Conservation (phyloP, 257 asterid species). For the Euphrasia confusa region DNA sequence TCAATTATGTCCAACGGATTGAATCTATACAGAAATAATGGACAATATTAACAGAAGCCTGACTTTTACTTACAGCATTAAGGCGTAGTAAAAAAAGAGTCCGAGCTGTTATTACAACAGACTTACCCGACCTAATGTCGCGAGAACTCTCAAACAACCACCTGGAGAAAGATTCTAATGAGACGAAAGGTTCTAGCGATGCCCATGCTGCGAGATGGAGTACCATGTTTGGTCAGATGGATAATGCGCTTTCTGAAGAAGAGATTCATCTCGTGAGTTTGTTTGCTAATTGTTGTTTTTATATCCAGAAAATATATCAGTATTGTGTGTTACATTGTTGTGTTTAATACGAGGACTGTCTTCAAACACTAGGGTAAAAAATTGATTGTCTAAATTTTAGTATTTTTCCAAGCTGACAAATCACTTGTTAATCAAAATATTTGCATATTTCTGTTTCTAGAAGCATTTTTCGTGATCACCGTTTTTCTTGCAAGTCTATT, state of each 20-base stretch:
- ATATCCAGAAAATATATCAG: not conserved
- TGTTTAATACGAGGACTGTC: not conserved
- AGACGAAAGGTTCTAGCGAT: conserved; percentile 23
- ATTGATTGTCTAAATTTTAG: too few species aligned
- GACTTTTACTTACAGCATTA: conserved; percentile 44
- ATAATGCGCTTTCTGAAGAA: conserved; percentile 67
- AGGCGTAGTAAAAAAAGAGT: conserved; percentile 73
- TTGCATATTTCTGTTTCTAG: not conserved
- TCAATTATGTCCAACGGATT: not conserved
- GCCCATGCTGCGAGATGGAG: conserved; percentile 63
- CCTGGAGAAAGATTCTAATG: conserved; percentile 29
- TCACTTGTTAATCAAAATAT: too few species aligned
- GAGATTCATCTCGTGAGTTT: conserved; percentile 33
- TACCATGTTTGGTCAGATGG: conserved; percentile 56
- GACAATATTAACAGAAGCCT: not conserved
- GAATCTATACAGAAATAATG: too few species aligned
- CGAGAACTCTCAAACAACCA: conserved; percentile 48
- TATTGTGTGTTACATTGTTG: not conserved
- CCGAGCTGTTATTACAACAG: conserved; percentile 48
- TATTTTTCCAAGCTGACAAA: too few species aligned
- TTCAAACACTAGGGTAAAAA: too few species aligned
- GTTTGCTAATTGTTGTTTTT: not conserved
- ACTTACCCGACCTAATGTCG: conserved; percentile 48
- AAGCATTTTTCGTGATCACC: not conserved
- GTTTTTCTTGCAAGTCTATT: not conserved